These are phyloP conservation scores for Fusarium citri DNA, from an alignment of 2,329 filamentous ascomycete genomes.

Conservation along the genomic window DNA sequence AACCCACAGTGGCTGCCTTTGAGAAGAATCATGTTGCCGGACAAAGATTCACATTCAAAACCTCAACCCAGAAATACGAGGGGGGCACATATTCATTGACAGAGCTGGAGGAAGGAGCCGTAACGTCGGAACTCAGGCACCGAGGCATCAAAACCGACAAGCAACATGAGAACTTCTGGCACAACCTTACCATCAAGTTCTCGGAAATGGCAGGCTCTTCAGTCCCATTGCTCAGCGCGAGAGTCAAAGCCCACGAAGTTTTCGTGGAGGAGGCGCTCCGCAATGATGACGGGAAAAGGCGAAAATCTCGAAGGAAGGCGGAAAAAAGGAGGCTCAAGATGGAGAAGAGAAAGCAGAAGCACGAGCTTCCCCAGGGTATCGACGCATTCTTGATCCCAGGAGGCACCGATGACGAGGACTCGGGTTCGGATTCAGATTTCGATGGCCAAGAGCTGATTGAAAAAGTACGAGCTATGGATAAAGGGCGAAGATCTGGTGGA, in stretches of 20 bases:
- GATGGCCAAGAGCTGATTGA: slow-evolving; percentile 24
- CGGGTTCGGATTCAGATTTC: slow-evolving; percentile 13
- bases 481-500: slow-evolving; percentile 12
- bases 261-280: slow-evolving; percentile 37
- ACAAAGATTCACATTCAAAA: slow-evolving; percentile 15
- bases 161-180: slow-evolving; percentile 43
- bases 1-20: slow-evolving; percentile 36
- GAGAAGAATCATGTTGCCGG: slow-evolving; percentile 33
- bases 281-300: slow-evolving; percentile 9
- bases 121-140: slow-evolving; percentile 29
- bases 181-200: slow-evolving; percentile 41
- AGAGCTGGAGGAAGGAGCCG: slow-evolving; percentile 15
- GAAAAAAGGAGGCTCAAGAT: neutral
- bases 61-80: slow-evolving; percentile 14
- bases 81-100: slow-evolving; percentile 20
- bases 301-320: neutral
- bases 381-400: slow-evolving; percentile 37
- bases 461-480: slow-evolving; percentile 24
- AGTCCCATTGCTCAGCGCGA: slow-evolving; percentile 42
- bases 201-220: slow-evolving; percentile 33
- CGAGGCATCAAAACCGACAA: slow-evolving; percentile 27
- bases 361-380: slow-evolving; percentile 25
- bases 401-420: slow-evolving; percentile 37
- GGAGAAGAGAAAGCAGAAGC: slow-evolving; percentile 10
- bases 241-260: slow-evolving; percentile 40